Conservation (phyloP, 208 protist species). For the Entamoeba moshkovskii region DNA sequence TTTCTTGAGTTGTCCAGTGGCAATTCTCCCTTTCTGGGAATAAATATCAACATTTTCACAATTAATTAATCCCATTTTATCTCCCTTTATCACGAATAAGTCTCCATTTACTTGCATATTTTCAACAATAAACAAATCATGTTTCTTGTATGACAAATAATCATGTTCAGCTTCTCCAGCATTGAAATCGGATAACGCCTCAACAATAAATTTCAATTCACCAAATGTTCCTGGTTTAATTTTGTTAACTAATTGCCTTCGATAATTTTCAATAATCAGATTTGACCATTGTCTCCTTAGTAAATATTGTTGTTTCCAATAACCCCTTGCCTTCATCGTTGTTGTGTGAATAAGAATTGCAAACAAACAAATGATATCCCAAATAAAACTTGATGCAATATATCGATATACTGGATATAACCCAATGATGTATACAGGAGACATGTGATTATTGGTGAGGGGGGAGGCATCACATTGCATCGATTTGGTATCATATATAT, state of each 20-base stretch:
- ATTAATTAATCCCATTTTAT: background rate
- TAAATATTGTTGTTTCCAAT: conserved; percentile 3
- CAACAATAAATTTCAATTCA: background rate
- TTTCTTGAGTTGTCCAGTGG: background rate
- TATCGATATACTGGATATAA: background rate
- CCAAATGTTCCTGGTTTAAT: background rate
- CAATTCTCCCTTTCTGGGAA: background rate
- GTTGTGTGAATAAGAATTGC: background rate
- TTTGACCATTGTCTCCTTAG: background rate
- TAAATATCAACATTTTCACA: background rate
- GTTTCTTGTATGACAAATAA: background rate
- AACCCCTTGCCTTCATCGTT: background rate
- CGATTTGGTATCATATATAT: background rate
- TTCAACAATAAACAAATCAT: background rate
- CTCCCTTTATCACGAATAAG: background rate
- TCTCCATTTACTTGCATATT: background rate
- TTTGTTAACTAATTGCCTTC: background rate
- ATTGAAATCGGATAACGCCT: background rate
- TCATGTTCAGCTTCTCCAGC: background rate
- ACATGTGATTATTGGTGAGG: background rate
- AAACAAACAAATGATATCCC: background rate
- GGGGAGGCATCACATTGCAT: background rate
- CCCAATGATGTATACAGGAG: background rate
- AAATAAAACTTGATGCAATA: background rate
- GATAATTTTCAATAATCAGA: background rate